Evolutionary conservation across 345 rosid genomes (phyloP).

Genomic region (Excoecaria agallocha): DNA sequence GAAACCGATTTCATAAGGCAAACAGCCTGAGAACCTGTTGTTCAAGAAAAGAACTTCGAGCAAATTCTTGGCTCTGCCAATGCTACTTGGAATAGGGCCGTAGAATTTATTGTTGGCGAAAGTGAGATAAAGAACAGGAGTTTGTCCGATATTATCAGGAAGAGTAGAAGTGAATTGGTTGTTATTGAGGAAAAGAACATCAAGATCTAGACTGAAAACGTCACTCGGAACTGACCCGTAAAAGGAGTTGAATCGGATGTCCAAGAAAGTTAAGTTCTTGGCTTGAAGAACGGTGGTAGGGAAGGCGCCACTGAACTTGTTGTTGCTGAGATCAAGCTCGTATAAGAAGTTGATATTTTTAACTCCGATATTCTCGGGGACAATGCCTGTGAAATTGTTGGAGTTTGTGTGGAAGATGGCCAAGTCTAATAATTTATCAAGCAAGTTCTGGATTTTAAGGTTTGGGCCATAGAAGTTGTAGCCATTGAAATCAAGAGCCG

Average conservation of each 20-base stretch:
- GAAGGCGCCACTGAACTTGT: slow-evolving; percentile 34
- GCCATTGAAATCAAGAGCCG: slow-evolving; percentile 46
- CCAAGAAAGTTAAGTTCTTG: slow-evolving; percentile 41
- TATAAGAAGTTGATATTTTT: slow-evolving; percentile 26
- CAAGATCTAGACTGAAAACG: slow-evolving; percentile 41
- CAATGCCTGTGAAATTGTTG: slow-evolving; percentile 32
- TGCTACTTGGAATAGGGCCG: slow-evolving; percentile 49
- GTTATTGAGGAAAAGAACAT: slow-evolving; percentile 59
- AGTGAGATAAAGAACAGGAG: slow-evolving; percentile 48
- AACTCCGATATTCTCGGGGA: slow-evolving; percentile 10
- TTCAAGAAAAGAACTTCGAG: slow-evolving; percentile 51
- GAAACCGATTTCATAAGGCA: slow-evolving; percentile 53
- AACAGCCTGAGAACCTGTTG: slow-evolving; percentile 44
- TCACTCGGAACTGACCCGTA: slow-evolving; percentile 34
- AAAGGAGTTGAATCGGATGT: slow-evolving; percentile 49
- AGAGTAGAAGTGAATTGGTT: slow-evolving; percentile 35
- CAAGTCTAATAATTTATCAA: slow-evolving; percentile 32
- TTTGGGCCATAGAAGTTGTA: slow-evolving; percentile 18
- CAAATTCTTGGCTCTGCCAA: slow-evolving; percentile 36
- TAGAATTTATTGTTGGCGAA: slow-evolving; percentile 51
- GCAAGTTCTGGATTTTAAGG: slow-evolving; percentile 24
- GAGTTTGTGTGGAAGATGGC: slow-evolving; percentile 56
- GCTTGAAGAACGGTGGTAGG: slow-evolving; percentile 32
- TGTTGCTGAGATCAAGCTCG: slow-evolving; percentile 64
- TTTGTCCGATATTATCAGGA: slow-evolving; percentile 41